Conservation (phyloP, 2,329 filamentous ascomycete genomes). For the Aspergillus costaricaensis region DNA sequence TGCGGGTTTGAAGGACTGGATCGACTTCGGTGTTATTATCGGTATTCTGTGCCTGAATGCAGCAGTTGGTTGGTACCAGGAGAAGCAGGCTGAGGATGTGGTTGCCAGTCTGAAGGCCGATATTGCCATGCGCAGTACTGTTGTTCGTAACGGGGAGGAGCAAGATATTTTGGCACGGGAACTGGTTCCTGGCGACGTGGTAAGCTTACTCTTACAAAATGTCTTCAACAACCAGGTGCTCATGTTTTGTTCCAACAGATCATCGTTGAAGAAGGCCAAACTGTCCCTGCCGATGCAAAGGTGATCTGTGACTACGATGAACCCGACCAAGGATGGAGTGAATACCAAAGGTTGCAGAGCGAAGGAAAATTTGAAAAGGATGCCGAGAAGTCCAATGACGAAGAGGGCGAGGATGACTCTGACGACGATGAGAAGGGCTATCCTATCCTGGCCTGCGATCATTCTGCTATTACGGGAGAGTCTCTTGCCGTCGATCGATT, state of each 20-base stretch:
- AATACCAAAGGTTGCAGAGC: slow-evolving; percentile 52
- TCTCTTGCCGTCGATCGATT: slow-evolving; percentile 64
- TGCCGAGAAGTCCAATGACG: slow-evolving; percentile 56
- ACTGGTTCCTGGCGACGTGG: slow-evolving; percentile 74
- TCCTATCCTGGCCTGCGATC: slow-evolving; percentile 69
- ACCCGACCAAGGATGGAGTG: slow-evolving; percentile 54
- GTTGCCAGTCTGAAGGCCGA: slow-evolving; percentile 74
- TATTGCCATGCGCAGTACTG: slow-evolving; percentile 72
- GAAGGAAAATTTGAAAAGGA: slow-evolving; percentile 61
- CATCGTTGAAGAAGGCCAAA: slow-evolving; percentile 70
- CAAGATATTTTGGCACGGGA: slow-evolving; percentile 70
- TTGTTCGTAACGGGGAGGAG: slow-evolving; percentile 68
- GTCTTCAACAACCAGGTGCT: not conserved
- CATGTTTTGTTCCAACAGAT: slow-evolving; percentile 45
- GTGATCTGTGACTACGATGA: slow-evolving; percentile 73
- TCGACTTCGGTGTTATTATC: slow-evolving; percentile 76
- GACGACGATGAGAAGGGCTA: slow-evolving; percentile 57
- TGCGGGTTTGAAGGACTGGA: slow-evolving; percentile 73
- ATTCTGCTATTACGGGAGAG: slow-evolving; percentile 79
- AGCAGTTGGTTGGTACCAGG: slow-evolving; percentile 76
- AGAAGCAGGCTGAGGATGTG: slow-evolving; percentile 77
- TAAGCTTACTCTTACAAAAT: slow-evolving; percentile 41
- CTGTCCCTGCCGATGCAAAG: slow-evolving; percentile 68
- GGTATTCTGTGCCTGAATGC: slow-evolving; percentile 75
- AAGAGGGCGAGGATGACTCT: slow-evolving; percentile 52